A percentile compares a stretch with the other conserved stretches of the same genome.
These are phyloP conservation scores for Wickerhamomyces chambardii DNA, from an alignment of 805 yeast species.

Conservation along the genomic window DNA sequence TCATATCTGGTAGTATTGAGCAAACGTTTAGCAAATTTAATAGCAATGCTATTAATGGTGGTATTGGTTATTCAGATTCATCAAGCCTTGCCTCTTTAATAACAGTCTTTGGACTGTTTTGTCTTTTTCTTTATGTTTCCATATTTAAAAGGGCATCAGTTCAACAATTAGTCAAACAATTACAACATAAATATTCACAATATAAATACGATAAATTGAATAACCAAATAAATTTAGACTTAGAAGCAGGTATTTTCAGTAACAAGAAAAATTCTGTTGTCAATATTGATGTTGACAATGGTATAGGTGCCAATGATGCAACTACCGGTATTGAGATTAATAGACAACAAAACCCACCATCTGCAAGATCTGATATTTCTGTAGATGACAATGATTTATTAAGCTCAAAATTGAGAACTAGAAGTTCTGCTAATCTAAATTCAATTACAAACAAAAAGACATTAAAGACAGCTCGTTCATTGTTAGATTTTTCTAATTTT, in stretches of 20 bases:
- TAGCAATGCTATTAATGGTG: background rate
- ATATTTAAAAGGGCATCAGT: slow-evolving; percentile 6
- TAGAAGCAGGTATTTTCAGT: slow-evolving; percentile 13
- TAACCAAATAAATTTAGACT: slow-evolving; percentile 9
- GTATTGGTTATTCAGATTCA: background rate
- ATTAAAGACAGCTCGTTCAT: slow-evolving; percentile 7
- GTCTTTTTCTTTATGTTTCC: slow-evolving; percentile 3
- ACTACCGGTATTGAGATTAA: slow-evolving; percentile 1
- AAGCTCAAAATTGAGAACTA: slow-evolving; percentile 11
- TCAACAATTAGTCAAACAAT: slow-evolving; percentile 6
- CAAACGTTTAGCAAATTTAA: background rate
- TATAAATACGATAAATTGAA: slow-evolving; percentile 12
- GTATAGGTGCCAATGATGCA: too few relatives aligned
- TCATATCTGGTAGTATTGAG: slow-evolving; percentile 11
- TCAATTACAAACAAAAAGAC: slow-evolving; percentile 4
- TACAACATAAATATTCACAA: slow-evolving; percentile 9
- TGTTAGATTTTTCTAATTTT: slow-evolving; percentile 13
- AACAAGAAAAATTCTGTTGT: slow-evolving; percentile 1
- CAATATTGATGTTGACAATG: too few relatives aligned
- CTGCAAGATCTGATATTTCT: background rate
- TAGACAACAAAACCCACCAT: slow-evolving; percentile 8
- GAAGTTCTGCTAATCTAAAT: slow-evolving; percentile 14
- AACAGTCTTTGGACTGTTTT: background rate
- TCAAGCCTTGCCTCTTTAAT: background rate
- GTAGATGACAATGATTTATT: background rate